These are phyloP conservation scores for Botrytis aclada DNA, from an alignment of 2,329 filamentous ascomycete species.

Conservation along the genomic window DNA sequence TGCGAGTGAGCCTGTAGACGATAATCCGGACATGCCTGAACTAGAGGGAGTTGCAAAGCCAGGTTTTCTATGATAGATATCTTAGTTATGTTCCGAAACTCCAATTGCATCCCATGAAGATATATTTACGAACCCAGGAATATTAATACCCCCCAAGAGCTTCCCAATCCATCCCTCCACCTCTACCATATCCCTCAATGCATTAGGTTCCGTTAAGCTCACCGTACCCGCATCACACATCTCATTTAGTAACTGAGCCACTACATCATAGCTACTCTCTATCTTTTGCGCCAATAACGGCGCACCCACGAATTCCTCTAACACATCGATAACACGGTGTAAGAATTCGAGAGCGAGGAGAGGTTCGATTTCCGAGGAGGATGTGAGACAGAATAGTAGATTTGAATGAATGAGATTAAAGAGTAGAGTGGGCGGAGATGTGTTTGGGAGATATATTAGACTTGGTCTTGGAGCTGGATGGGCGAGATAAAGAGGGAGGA, in stretches of 20 bases:
- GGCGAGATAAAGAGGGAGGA: conserved; percentile 83
- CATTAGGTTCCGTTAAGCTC: conserved; percentile 89
- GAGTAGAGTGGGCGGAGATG: conserved; percentile 80
- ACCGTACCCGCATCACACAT: conserved; percentile 95
- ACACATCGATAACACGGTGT: conserved; percentile 84
- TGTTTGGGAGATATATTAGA: conserved; percentile 78
- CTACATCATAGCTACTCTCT: conserved; percentile 86
- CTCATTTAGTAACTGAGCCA: conserved; percentile 87
- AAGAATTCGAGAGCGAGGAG: conserved; percentile 91
- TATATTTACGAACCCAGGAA: conserved; percentile 60
- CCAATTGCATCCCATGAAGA: background rate
- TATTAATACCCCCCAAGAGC: conserved; percentile 78
- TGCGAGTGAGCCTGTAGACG: conserved; percentile 35
- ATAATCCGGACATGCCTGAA: conserved; percentile 37
- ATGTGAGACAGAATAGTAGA: conserved; percentile 79
- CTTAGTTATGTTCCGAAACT: background rate
- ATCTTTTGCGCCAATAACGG: conserved; percentile 84
- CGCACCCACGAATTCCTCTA: conserved; percentile 91
- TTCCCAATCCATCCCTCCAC: conserved; percentile 89
- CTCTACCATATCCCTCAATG: conserved; percentile 85
- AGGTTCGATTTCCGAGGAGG: conserved; percentile 83
- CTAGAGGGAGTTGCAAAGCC: conserved; percentile 33
- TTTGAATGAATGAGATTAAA: conserved; percentile 87
- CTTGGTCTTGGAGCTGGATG: conserved; percentile 79
- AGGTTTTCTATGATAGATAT: conserved; percentile 30